Evolutionary conservation across 176 grass and related monocot genomes (phyloP).

Genomic region (Eragrostis nindensis): DNA sequence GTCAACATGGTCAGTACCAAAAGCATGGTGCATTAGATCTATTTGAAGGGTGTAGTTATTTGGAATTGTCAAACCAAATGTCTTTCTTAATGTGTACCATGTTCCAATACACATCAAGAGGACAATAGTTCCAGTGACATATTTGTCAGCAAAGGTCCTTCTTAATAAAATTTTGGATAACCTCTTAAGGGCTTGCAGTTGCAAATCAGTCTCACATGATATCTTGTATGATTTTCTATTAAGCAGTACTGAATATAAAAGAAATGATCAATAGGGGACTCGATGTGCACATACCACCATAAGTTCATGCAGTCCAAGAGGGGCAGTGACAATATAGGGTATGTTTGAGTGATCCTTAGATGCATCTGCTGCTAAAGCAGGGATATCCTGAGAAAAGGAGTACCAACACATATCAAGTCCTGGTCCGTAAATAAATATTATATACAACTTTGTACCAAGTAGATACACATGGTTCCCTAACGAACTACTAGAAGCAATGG

Average conservation of each 20-base stretch:
- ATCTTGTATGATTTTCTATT: conserved; percentile 22
- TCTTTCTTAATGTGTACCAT: neutral
- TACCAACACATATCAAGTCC: neutral
- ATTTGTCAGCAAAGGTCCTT: neutral
- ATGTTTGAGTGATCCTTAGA: conserved; percentile 74
- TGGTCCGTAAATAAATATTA: neutral
- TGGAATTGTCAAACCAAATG: neutral
- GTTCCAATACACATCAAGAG: conserved; percentile 12
- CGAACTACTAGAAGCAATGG: neutral
- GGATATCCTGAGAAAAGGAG: conserved; percentile 70
- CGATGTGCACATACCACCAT: conserved; percentile 69
- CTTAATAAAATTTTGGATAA: conserved; percentile 1
- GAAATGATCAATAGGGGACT: neutral
- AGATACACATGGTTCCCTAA: neutral
- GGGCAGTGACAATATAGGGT: conserved; percentile 79
- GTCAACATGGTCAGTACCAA: neutral
- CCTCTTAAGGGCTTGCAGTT: neutral
- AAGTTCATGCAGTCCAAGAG: conserved; percentile 94
- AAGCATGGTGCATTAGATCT: neutral
- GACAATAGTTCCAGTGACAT: neutral
- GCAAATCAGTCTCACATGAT: neutral
- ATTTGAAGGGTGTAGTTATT: neutral
- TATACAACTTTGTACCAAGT: conserved; percentile 2
- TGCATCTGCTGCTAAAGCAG: conserved; percentile 72
- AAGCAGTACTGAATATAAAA: neutral